Base-by-base conservation (phyloP, 2,329 filamentous ascomycete genomes). In the Xylariomycetidae sp. region DNA sequence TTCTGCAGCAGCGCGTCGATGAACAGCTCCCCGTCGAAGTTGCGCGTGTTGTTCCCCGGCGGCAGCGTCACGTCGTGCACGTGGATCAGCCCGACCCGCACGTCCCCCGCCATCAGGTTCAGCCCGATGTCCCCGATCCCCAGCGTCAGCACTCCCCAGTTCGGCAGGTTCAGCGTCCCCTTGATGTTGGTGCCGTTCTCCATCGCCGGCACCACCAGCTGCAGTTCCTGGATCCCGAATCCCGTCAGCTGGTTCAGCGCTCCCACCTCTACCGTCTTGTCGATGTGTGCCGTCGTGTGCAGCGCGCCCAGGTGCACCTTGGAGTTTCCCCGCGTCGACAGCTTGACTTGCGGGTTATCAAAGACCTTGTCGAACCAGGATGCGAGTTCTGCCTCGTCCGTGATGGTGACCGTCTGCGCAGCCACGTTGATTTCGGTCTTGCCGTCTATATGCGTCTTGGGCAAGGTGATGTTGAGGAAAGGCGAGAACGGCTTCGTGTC, bases 101-200 rank as follows among this genome's bases (percentile, higher is more conserved):
- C 37, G n/a, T 61, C 52, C 4, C 62, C 63, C 0, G 58, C 60
- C 32, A 59, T 46, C 13, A 70, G 32, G 26, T 68, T 64, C 12
- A 70, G 57, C 0, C 63, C 64, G n/a, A 70, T 31, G 43, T 71
- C 64, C 9, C 68, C 67, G 4, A 68, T 52, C 1, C 58, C 61
- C 5, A 71, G 60, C 1, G 58, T 58, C 2, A 72, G 51, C 1
- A 58, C 48, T 3, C 65, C 65, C 20, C 54, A 50, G 41, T 72
- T 72, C 2, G 68, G 68, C 12, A 72, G 44, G 26, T 56, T 63
- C 7, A 69, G 49, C 2, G 52, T 50, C 2, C 66, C 67, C 17
- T 53, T 54, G 34, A 71, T 46, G 40, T 70, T 70, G 31, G 54
- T 56, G 9, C 63, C 63, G 12, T 65, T 56, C 0, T 50, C 47